Evolutionary conservation across 345 rosid species (phyloP), one percentile per base, ranked within the genome.

Genomic region (Euphorbia pulcherrima): DNA sequence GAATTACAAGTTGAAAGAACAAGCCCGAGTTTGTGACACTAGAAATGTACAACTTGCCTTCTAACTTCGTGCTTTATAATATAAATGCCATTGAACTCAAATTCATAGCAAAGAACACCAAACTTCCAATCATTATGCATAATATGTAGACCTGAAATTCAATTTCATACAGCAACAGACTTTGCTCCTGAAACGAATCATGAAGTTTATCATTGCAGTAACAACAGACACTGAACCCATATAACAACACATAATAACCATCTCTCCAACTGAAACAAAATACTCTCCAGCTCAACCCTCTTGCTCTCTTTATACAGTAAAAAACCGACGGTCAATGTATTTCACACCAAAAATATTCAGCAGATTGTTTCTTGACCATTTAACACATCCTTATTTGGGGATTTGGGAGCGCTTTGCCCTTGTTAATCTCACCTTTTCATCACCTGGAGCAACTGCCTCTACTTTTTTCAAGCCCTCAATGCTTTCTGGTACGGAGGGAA

Each of bases 331-430:
- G n/a, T n/a, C n/a, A n/a, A 35, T 37, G 10, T 8, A 39, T 66
- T 12, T 10, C 30, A 52, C 21, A 46, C 33, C 52, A 52, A 30
- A n/a, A 52, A 17, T 30, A 30, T 27, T 35, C 18, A 48, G 23
- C 28, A 37, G 13, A 41, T 17, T 26, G 6, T 4, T 59, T 33
- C 26, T 69, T 56, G 30, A 12, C 23, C 20, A 12, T n/a, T 35
- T 0, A 39, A 29, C 17, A 29, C 41, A 29, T 55, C 28, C 20
- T 17, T 68, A 37, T 53, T 62, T 44, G 21, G 58, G 60, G 17
- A 35, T 46, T 28, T 47, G 57, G 44, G 77, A 51, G 14, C 58
- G 67, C 58, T 18, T 67, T 1, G 68, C 69, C 47, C 71, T 69
- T 23, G 53, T 65, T 61, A 65, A 33, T 61, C 61, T 74, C 64